A percentile compares a stretch with the other conserved stretches of the same genome.
Conservation (phyloP, 2,329 filamentous ascomycete species). For the Penicillium psychrosexuale region DNA sequence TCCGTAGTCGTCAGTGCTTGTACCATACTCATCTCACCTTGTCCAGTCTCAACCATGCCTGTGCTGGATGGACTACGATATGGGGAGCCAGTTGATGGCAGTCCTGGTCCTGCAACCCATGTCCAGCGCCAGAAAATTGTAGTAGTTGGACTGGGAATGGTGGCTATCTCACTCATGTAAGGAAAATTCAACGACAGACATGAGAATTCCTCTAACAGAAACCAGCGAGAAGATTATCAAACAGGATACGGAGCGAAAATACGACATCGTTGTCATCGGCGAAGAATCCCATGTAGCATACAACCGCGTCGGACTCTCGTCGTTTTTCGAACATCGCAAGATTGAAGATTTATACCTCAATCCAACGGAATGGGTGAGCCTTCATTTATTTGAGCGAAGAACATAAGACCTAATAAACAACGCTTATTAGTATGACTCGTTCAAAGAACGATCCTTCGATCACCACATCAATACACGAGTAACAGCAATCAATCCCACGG, state of each 20-base stretch:
- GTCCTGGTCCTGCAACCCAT: slow-evolving; percentile 7
- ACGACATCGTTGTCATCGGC: slow-evolving; percentile 79
- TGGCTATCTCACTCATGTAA: slow-evolving; percentile 83
- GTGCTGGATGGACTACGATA: slow-evolving; percentile 29
- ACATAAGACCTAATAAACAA: background rate
- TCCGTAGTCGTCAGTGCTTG: background rate
- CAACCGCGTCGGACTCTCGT: slow-evolving; percentile 84
- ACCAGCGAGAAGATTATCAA: slow-evolving; percentile 82
- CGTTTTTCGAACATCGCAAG: slow-evolving; percentile 80
- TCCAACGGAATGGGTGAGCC: slow-evolving; percentile 70
- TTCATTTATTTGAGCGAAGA: background rate
- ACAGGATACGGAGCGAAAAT: slow-evolving; percentile 73
- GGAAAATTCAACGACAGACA: slow-evolving; percentile 35
- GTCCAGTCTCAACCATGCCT: slow-evolving; percentile 23
- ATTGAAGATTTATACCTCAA: slow-evolving; percentile 89
- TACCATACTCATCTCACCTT: background rate
- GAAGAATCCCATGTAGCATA: slow-evolving; percentile 87
- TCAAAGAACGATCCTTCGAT: slow-evolving; percentile 64
- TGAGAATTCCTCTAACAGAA: slow-evolving; percentile 3
- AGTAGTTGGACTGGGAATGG: slow-evolving; percentile 87
- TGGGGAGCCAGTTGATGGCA: slow-evolving; percentile 24
- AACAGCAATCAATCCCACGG: slow-evolving; percentile 60
- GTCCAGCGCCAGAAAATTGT: slow-evolving; percentile 62
- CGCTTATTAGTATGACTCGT: slow-evolving; percentile 60
- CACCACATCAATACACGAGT: slow-evolving; percentile 75